Evolutionary conservation across 768 basidiomycete species (phyloP).

Genomic region (Mycena belliarum): DNA sequence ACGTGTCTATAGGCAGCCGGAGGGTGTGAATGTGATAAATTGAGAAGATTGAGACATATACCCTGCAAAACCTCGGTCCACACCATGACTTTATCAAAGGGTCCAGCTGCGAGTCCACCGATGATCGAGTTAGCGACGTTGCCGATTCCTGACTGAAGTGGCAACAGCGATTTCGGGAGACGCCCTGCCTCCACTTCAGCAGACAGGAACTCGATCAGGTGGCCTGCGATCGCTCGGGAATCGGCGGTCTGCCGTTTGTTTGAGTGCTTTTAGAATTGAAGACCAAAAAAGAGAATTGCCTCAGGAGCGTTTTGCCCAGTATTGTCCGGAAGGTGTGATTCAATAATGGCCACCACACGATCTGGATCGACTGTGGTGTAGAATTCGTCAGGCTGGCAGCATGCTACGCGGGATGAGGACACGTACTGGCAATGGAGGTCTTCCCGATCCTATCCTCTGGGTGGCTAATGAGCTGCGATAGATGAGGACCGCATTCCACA

Average conservation of each 20-base stretch:
- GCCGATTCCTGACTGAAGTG: conserved; percentile 49
- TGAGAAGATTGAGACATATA: conserved; percentile 2
- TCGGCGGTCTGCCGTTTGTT: conserved; percentile 39
- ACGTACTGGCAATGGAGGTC: conserved; percentile 37
- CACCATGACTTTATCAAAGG: conserved; percentile 49
- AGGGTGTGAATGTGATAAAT: not conserved
- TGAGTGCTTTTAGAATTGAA: not conserved
- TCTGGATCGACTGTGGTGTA: conserved; percentile 40
- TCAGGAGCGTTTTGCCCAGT: conserved; percentile 47
- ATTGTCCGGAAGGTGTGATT: conserved; percentile 43
- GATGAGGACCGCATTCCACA: not conserved
- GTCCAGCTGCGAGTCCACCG: conserved; percentile 48
- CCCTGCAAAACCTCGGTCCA: conserved; percentile 53
- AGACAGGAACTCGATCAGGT: conserved; percentile 46
- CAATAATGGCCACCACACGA: conserved; percentile 46
- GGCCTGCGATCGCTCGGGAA: conserved; percentile 42
- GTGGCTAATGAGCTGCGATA: conserved; percentile 40
- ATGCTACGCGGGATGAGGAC: no score
- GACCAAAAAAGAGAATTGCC: conserved; percentile 20
- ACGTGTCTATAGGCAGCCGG: conserved; percentile 35
- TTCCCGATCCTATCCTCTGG: conserved; percentile 47
- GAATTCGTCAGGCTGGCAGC: no score
- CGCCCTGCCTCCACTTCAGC: conserved; percentile 43
- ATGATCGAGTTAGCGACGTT: conserved; percentile 54
- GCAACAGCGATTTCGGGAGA: conserved; percentile 42